Percentiles rank a stretch among this genome's conserved stretches.
Conservation (phyloP, 306 rosid species). For the Rubus parviflorus region DNA sequence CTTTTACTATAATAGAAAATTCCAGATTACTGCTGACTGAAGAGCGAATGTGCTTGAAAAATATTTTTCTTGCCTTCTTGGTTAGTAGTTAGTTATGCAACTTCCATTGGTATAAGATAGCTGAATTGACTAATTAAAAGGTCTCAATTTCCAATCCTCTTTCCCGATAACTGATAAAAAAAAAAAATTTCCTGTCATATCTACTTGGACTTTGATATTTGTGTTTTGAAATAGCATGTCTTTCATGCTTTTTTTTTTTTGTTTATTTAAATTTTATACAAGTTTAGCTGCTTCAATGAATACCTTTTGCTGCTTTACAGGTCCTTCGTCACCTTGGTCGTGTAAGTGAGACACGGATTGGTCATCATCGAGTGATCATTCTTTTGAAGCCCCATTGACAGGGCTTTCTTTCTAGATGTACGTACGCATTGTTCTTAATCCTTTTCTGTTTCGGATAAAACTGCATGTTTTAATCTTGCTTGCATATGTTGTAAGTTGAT, state of each 20-base stretch:
- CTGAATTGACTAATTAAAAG: background rate
- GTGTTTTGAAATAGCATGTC: background rate
- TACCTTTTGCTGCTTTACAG: slow-evolving; percentile 40
- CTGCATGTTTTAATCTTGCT: background rate
- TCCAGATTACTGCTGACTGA: background rate
- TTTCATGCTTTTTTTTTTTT: background rate
- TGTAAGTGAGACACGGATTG: slow-evolving; percentile 73
- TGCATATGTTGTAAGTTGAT: background rate
- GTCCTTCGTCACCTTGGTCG: slow-evolving; percentile 98
- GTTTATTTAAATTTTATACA: background rate
- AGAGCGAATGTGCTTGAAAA: background rate
- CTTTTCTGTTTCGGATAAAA: background rate
- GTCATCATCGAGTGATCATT: slow-evolving; percentile 76
- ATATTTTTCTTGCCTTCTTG: no score
- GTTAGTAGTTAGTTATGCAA: no score
- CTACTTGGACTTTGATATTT: background rate
- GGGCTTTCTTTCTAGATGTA: background rate
- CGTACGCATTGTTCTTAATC: background rate
- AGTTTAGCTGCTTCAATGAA: background rate
- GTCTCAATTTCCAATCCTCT: background rate
- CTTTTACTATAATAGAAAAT: background rate
- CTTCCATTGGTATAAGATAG: background rate
- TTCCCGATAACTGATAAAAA: background rate
- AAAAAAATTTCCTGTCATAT: background rate
- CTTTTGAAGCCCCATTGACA: slow-evolving; percentile 62